Evolutionary conservation across 2,329 filamentous ascomycete species (phyloP), one percentile per base, ranked within the genome.

Genomic region (Fusarium mundagurra): DNA sequence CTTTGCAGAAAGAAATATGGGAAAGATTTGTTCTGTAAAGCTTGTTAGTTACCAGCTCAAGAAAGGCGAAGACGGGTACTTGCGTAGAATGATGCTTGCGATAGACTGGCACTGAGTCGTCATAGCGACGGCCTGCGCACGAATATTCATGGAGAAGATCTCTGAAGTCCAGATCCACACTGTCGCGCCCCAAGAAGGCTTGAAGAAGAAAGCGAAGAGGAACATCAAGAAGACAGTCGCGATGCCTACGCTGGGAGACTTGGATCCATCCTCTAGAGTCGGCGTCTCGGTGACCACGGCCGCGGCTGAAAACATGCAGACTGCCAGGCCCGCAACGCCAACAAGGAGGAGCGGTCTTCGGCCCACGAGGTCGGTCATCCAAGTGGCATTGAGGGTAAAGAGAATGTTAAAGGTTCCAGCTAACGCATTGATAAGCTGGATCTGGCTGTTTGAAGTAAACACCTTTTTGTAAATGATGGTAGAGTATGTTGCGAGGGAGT

Each of bases 371-470:
- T 94, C 92, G 22, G 92, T 90, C 5, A 91, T 92, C 91, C 92
- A 93, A 33, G 91, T 88, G n/a, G 92, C 91, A 73, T 93, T 93
- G 36, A 93, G 84, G 0, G 92, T 93, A 81, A 93, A 93, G 27
- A 93, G 69, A 69, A 93, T 93, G 59, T 90, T 90, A 64, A 90
- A 92, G 1, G 92, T 93, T 31, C 91, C 91, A 77, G 93, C 93
- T 55, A 93, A 85, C 3, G 92, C 92, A 78, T 93, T 93, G 84
- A 93, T 93, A 18, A 93, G 84, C 63, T 90, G 90, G 78, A 93
- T 92, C 20, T 86, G 89, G 48, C 86, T 84, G 60, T 82, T 83
- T 62, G 82, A 85, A 34, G 83, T 85, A 84, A 91, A 93, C 22
- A 93, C 88, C 78, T 91, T 91, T 81, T 92, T 88, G 84, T 93